Evolutionary conservation across 495 filamentous ascomycete species (phyloP), one percentile per base, ranked within the genome.

Genomic region (Trichoderma reesei): DNA sequence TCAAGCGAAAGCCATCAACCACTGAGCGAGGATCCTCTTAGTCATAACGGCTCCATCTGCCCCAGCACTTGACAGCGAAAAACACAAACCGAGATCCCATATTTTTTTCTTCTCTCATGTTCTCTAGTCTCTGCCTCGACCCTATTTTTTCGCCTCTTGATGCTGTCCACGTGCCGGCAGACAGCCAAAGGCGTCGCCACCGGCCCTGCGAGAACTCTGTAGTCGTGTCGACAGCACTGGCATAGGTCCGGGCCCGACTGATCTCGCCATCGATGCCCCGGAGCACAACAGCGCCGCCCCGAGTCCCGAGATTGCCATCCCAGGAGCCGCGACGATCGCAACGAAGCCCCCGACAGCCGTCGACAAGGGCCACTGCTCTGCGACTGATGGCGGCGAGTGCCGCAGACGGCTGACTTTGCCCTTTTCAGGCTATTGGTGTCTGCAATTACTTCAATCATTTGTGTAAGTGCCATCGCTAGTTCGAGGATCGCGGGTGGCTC

Each of bases 251-350:
- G 51, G 11, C 14, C 51, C 51, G 51, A 16, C 8, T 4, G n/a
- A 56, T 56, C 51, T 56, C 51, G 51, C 51, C 51, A 56, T 56
- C 51, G 51, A 10, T n/a, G 20, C 51, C 26, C 16, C 26, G 51
- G 20, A 56, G 51, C 51, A 56, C 51, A 56, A 56, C 51, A 56
- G 20, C 51, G 51, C 51, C 7, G 51, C 51, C 18, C 51, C 51
- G 51, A 56, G 7, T 56, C 51, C 51, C 51, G 51, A 56, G 10
- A 56, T 31, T 18, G 9, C 16, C 44, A 26, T 26, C 20, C 44
- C 44, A 48, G 44, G 20, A 56, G 51, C 51, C 51, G 51, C 26
- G 51, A 56, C 51, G 51, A 56, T 56, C 51, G 14, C 18, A 3
- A 9, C 16, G 11, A 18, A 48, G 20, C 18, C 51, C 18, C 51